These are phyloP conservation scores for Coccomyxa subellipsoidea DNA, from an alignment of 163 green algal species.

Conservation along the genomic window DNA sequence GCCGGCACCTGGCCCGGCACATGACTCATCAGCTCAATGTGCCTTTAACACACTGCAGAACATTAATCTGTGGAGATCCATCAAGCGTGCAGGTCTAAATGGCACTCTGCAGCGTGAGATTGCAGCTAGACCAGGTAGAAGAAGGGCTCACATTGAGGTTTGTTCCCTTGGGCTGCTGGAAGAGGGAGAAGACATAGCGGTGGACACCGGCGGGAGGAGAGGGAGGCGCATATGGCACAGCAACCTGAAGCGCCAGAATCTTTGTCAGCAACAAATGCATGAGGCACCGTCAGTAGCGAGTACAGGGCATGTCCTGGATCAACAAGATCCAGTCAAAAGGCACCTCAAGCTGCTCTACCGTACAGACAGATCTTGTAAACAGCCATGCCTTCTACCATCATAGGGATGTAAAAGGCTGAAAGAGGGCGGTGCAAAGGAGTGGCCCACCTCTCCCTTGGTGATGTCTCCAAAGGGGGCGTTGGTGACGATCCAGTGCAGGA, in stretches of 20 bases:
- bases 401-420: too few species aligned
- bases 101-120: too few species aligned
- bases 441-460: neutral
- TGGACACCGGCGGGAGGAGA: neutral
- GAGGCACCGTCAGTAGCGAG: too few species aligned
- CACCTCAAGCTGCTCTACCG: neutral
- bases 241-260: too few species aligned
- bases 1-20: neutral
- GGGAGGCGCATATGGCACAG: neutral
- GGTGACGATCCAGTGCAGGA: constrained; percentile 9
- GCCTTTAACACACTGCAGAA: neutral
- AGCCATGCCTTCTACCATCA: too few species aligned
- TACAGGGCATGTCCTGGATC: too few species aligned
- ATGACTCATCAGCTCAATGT: too few species aligned
- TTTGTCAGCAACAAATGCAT: too few species aligned
- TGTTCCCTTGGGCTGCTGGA: neutral
- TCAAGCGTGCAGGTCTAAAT: neutral
- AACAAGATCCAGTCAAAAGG: neutral
- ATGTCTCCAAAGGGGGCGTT: neutral
- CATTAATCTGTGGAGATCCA: neutral
- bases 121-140: too few species aligned
- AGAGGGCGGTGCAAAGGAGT: neutral
- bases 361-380: neutral
- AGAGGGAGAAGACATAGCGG: constrained; percentile 7
- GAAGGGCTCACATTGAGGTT: neutral